phyloP scores from a whole-genome alignment of 2,329 filamentous ascomycete genomes.

The Sporothrix mexicana region DNA sequence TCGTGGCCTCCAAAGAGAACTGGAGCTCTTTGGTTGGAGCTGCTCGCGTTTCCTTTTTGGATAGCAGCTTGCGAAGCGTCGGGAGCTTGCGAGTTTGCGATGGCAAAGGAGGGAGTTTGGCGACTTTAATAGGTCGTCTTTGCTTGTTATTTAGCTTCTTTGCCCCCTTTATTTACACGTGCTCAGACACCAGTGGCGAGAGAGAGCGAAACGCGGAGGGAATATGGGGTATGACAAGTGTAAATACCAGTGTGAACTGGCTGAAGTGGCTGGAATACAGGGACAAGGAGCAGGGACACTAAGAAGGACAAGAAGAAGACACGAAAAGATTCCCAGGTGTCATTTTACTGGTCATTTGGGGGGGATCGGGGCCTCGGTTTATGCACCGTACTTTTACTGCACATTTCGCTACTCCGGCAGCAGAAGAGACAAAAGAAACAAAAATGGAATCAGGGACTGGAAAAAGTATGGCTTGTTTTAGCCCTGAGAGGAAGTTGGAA shows the following conservation, averaged over 20 bases:
- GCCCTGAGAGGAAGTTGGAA: background rate
- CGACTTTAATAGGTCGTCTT: background rate
- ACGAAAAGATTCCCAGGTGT: no score
- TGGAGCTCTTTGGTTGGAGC: background rate
- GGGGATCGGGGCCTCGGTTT: no score
- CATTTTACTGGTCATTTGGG: no score
- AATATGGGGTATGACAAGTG: background rate
- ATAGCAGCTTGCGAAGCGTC: background rate
- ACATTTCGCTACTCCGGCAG: no score
- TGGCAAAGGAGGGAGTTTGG: background rate
- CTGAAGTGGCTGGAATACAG: no score
- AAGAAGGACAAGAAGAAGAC: no score
- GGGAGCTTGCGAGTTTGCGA: background rate
- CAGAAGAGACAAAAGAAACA: no score
- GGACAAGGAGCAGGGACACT: no score
- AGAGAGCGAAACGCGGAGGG: background rate
- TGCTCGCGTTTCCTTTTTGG: background rate
- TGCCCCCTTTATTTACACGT: background rate
- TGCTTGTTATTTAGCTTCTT: background rate
- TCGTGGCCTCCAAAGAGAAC: no score
- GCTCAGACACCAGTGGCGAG: background rate
- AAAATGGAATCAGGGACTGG: no score
- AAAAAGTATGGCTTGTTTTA: background rate
- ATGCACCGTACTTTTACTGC: no score
- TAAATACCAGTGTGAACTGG: background rate